phyloP scores from a whole-genome alignment of 2,329 filamentous ascomycete species.

The Conoideocrella luteorostrata region DNA sequence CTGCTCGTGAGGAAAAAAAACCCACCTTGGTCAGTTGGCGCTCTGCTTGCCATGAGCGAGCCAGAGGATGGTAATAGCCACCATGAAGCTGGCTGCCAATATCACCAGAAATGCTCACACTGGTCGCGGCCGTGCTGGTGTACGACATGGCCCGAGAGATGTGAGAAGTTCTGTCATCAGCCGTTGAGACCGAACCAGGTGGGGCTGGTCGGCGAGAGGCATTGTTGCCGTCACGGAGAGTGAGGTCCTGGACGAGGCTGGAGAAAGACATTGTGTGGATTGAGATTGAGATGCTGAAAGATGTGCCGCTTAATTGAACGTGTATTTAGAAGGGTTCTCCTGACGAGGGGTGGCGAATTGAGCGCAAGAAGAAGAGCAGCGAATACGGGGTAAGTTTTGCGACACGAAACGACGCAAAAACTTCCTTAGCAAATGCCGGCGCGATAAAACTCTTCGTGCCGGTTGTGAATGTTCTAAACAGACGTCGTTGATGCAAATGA shows the following conservation, averaged over 20 bases:
- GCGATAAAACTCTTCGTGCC: too few relatives aligned
- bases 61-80: conserved; percentile 74
- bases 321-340: not conserved
- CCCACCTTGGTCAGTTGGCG: conserved; percentile 75
- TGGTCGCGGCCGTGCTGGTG: conserved; percentile 59
- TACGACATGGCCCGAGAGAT: conserved; percentile 60
- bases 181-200: conserved; percentile 45
- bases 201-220: conserved; percentile 38
- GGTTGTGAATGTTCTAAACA: too few relatives aligned
- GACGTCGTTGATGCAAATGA: too few relatives aligned
- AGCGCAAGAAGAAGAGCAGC: not conserved
- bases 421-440: not conserved
- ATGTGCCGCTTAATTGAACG: not conserved
- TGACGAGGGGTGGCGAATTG: too few relatives aligned
- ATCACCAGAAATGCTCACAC: conserved; percentile 64
- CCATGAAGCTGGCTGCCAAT: conserved; percentile 80
- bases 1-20: not conserved
- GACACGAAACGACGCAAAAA: conserved; percentile 1
- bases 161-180: conserved; percentile 55
- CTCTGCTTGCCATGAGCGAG: conserved; percentile 76
- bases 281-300: not conserved
- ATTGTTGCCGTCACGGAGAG: conserved; percentile 48
- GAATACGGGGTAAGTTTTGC: conserved; percentile 3
- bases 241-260: conserved; percentile 59
- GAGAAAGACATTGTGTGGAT: conserved; percentile 55